Evolutionary conservation across 2,329 filamentous ascomycete species (phyloP).

Genomic region (Ophiostoma pallidulum): DNA sequence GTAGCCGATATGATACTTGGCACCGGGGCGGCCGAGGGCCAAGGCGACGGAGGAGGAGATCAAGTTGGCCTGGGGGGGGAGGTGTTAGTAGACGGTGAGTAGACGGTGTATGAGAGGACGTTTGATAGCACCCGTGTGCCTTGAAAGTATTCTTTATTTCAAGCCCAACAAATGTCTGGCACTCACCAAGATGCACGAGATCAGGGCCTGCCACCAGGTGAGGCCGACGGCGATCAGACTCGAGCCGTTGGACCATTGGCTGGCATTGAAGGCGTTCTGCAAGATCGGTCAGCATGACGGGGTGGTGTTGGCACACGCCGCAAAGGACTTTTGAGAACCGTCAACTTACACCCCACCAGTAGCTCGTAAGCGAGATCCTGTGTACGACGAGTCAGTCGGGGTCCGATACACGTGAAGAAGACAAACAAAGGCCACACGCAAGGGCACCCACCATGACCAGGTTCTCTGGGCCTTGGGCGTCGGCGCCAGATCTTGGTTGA

Average conservation of each 20-base stretch:
- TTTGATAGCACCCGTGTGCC: too few species aligned
- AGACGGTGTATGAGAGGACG: too few species aligned
- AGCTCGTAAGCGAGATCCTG: constrained; percentile 12
- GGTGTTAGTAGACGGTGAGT: too few species aligned
- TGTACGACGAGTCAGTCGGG: background rate
- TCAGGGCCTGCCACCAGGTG: constrained; percentile 12
- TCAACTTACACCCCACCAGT: constrained; percentile 12
- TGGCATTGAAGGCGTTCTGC: constrained; percentile 13
- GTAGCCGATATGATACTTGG: constrained; percentile 15
- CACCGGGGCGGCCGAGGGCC: constrained; percentile 8
- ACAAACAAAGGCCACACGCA: too few species aligned
- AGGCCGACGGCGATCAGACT: constrained; percentile 11
- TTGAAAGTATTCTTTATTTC: too few species aligned
- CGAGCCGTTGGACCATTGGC: constrained; percentile 13
- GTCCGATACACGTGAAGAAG: too few species aligned
- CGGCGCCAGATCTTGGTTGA: constrained; percentile 12
- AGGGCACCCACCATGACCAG: constrained; percentile 9
- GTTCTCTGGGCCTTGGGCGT: constrained; percentile 5
- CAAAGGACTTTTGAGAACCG: background rate
- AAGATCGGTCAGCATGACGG: background rate
- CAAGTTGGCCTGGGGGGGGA: constrained; percentile 4
- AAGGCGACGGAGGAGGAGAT: constrained; percentile 7
- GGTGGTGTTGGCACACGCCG: background rate
- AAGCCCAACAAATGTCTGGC: background rate
- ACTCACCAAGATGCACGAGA: constrained; percentile 7